These are phyloP conservation scores for Amborella trichopoda DNA, from an alignment of 164 flowering plant genomes.

Conservation along the genomic window DNA sequence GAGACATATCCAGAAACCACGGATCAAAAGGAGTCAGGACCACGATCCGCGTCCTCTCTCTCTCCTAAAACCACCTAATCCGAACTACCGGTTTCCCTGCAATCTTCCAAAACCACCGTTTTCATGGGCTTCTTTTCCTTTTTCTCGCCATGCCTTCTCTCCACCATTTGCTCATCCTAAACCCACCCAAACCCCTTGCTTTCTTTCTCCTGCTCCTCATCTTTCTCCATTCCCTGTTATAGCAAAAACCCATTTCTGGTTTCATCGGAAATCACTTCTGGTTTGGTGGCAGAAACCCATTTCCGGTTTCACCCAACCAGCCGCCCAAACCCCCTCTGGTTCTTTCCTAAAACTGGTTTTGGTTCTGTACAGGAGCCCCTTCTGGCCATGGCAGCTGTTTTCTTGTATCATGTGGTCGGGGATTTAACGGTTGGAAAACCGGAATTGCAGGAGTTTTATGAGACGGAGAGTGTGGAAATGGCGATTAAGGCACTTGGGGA, in stretches of 20 bases:
- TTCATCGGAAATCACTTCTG: too few species aligned
- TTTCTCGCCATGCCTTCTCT: slow-evolving; percentile 9
- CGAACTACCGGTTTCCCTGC: too few species aligned
- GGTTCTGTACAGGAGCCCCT: neutral
- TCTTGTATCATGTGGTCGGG: slow-evolving; percentile 83
- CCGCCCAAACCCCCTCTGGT: neutral
- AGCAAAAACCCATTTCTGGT: slow-evolving; percentile 1
- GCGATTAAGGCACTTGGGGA: slow-evolving; percentile 79
- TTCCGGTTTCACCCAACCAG: too few species aligned
- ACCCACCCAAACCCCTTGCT: slow-evolving; percentile 33
- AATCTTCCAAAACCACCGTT: slow-evolving; percentile 1
- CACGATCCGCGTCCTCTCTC: too few species aligned
- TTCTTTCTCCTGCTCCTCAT: slow-evolving; percentile 49
- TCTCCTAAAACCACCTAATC: too few species aligned
- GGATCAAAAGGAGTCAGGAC: too few species aligned
- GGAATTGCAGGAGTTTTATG: slow-evolving; percentile 66
- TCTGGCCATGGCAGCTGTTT: slow-evolving; percentile 69
- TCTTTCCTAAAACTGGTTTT: neutral
- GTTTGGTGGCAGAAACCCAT: too few species aligned
- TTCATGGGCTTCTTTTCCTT: slow-evolving; percentile 13
- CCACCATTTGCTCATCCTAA: slow-evolving; percentile 8
- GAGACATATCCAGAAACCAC: too few species aligned
- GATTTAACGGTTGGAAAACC: slow-evolving; percentile 98
- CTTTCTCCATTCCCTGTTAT: slow-evolving; percentile 56
- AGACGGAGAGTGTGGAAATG: slow-evolving; percentile 69